Percentiles rank a stretch among this genome's conserved stretches.
These are phyloP conservation scores for Setaria italica DNA, from an alignment of 202 grass and related monocot genomes.

Conservation along the genomic window DNA sequence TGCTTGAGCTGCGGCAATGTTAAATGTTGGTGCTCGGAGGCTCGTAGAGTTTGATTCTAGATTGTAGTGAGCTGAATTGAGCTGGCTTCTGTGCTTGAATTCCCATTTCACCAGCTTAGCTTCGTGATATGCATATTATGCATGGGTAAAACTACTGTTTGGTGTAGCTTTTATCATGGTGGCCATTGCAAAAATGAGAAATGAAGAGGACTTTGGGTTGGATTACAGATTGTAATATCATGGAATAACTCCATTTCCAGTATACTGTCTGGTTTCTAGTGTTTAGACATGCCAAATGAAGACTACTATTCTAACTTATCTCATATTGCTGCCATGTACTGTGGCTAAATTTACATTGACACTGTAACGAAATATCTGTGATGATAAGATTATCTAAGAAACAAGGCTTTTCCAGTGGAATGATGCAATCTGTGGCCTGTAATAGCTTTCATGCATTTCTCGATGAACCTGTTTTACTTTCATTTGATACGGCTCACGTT, in stretches of 20 bases:
- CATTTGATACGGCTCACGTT: background rate
- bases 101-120: conserved; percentile 20
- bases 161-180: background rate
- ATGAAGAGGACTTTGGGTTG: conserved; percentile 10
- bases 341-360: background rate
- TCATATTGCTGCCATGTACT: background rate
- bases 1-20: conserved; percentile 26
- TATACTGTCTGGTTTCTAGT: background rate
- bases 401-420: background rate
- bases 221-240: background rate
- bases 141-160: background rate
- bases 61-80: conserved; percentile 36
- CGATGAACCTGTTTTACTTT: background rate
- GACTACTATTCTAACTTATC: background rate
- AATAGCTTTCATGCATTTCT: background rate
- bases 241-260: conserved; percentile 16
- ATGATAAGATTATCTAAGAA: conserved; percentile 8
- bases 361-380: background rate
- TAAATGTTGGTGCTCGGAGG: conserved; percentile 17
- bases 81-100: background rate
- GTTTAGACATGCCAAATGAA: background rate
- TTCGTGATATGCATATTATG: background rate
- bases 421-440: background rate
- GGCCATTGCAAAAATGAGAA: conserved; percentile 3
- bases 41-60: background rate